Evolutionary conservation across 2,329 filamentous ascomycete species (phyloP), one percentile per base, ranked within the genome.

Genomic region (Dactylellina sp.): DNA sequence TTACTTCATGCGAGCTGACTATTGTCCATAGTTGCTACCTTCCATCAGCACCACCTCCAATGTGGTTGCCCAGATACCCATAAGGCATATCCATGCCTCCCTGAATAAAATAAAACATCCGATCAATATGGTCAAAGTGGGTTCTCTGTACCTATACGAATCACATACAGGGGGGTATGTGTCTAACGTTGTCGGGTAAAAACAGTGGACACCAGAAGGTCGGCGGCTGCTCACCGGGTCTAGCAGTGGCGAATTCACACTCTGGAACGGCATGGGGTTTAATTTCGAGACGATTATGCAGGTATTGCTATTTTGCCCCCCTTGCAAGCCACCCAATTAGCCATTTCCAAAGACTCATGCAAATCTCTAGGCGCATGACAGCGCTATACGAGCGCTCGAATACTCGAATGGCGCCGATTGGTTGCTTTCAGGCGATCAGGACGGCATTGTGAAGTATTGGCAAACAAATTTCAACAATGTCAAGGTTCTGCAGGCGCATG

Each of bases 201-300:
- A 55, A 68, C 88, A 92, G 81, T 99, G 95, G 95, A 99, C 96
- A 14, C 95, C 95, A 5, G 95, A 99, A 81, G 95, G 95, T 25
- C 89, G 95, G 75, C 86, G 95, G 77, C 84, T 99, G 65, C 85
- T 99, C 80, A 98, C 95, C 0, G 95, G 93, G 20, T 96, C 93
- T 0, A 96, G 93, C 77, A 98, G 94, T 80, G 95, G 95, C 79
- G 95, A 99, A 81, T 99, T 99, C 79, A 99, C 96, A 40, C 83
- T 99, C 2, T 99, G 95, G 95, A 99, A 99, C 81, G 95, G 95
- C 76, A 98, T 94, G 46, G 94, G 93, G 22, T 99, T 99, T 86
- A 98, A 99, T 81, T 99, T 99, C 79, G 95, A 99, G 83, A 98
- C 95, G 2, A 97, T 99, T 25, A 97, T 97, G 91, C 93, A 97